These are phyloP conservation scores for Onygenales sp. DNA, from an alignment of 2,329 filamentous ascomycete genomes.

Conservation along the genomic window DNA sequence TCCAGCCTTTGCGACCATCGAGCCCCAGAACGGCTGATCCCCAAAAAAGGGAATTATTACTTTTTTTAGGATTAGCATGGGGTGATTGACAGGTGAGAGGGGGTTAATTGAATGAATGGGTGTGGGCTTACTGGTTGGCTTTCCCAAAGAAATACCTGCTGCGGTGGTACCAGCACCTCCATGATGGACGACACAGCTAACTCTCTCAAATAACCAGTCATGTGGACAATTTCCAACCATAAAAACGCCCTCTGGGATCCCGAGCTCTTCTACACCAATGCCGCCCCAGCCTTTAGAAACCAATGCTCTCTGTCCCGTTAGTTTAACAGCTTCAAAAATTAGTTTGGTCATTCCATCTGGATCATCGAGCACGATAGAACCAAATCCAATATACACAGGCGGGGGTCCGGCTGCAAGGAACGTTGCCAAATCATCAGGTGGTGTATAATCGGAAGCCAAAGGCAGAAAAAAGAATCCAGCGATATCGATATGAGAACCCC, in stretches of 20 bases:
- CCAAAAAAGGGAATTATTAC: slow-evolving; percentile 81
- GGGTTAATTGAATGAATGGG: too few relatives aligned
- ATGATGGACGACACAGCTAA: slow-evolving; percentile 76
- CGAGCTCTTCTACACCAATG: slow-evolving; percentile 60
- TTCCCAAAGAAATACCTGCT: slow-evolving; percentile 70
- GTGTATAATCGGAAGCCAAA: slow-evolving; percentile 55
- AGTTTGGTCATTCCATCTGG: slow-evolving; percentile 59
- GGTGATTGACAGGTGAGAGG: too few relatives aligned
- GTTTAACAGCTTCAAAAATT: slow-evolving; percentile 61
- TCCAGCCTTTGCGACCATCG: slow-evolving; percentile 62
- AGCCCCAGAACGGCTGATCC: slow-evolving; percentile 75
- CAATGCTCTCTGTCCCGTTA: slow-evolving; percentile 62
- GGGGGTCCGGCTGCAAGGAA: slow-evolving; percentile 62
- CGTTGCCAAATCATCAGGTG: slow-evolving; percentile 52
- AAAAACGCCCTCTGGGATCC: slow-evolving; percentile 65
- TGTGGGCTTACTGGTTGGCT: slow-evolving; percentile 47
- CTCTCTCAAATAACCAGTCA: slow-evolving; percentile 78
- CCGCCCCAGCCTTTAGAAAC: slow-evolving; percentile 87
- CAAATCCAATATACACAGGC: slow-evolving; percentile 75
- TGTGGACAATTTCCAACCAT: slow-evolving; percentile 81
- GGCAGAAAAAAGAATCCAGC: slow-evolving; percentile 71
- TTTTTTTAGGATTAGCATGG: too few relatives aligned
- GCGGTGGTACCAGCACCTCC: slow-evolving; percentile 83
- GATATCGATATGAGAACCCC: slow-evolving; percentile 61
- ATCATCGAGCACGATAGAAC: slow-evolving; percentile 72